phyloP scores from a whole-genome alignment of 139 green algal genomes.

The Coelastrella sp. region DNA sequence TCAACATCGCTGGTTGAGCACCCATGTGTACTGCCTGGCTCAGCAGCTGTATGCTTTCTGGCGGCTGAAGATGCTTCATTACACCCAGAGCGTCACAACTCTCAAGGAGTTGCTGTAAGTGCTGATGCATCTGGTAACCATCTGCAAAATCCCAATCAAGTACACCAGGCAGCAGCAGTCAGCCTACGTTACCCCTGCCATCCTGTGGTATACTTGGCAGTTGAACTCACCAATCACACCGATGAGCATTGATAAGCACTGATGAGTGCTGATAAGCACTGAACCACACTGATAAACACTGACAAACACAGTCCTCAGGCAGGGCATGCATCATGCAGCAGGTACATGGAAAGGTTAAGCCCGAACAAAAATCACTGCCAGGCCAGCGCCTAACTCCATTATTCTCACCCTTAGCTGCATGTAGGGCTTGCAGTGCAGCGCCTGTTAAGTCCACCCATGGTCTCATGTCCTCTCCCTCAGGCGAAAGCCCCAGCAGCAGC shows the following conservation, averaged over 20 bases:
- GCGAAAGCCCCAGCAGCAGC: constrained; percentile 32
- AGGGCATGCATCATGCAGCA: neutral
- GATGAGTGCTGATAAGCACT: no score
- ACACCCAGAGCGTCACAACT: constrained; percentile 1
- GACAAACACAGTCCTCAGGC: no score
- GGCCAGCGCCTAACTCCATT: no score
- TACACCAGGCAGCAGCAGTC: neutral
- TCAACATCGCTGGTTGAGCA: neutral
- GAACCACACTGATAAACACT: no score
- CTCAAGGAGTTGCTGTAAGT: constrained; percentile 16
- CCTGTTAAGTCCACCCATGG: constrained; percentile 22
- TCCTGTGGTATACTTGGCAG: no score
- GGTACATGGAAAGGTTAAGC: neutral
- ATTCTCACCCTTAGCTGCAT: constrained; percentile 5
- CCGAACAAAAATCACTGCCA: no score
- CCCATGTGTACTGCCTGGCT: constrained; percentile 40
- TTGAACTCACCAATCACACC: no score
- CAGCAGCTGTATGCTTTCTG: neutral
- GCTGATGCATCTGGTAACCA: neutral
- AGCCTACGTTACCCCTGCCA: no score
- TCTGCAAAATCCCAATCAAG: neutral
- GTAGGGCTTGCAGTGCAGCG: neutral
- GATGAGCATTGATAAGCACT: no score
- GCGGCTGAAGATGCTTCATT: neutral
- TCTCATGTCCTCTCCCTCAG: neutral